phyloP scores from a whole-genome alignment of 2,329 filamentous ascomycete genomes.

The Cladophialophora psammophila region DNA sequence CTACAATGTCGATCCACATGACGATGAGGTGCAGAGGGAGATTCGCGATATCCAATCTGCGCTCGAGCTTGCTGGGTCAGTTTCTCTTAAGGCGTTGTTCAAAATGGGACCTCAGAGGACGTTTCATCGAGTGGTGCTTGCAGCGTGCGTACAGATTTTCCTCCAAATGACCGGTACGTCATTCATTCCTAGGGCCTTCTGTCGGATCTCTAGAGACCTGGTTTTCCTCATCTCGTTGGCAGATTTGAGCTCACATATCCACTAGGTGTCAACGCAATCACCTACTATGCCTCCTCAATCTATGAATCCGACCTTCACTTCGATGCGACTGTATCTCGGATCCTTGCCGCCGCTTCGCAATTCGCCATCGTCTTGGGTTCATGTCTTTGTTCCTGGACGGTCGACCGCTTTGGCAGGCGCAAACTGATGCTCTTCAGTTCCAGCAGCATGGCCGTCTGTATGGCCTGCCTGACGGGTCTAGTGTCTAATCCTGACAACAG shows the following conservation, averaged over 20 bases:
- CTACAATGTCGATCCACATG: slow-evolving; percentile 51
- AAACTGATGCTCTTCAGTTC: slow-evolving; percentile 77
- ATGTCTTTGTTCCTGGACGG: background rate
- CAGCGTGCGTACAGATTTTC: slow-evolving; percentile 65
- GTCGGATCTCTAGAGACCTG: too few relatives aligned
- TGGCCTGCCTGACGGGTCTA: slow-evolving; percentile 63
- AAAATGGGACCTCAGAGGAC: slow-evolving; percentile 64
- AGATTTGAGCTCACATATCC: background rate
- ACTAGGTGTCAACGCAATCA: slow-evolving; percentile 49
- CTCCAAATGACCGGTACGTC: slow-evolving; percentile 52
- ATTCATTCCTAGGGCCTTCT: too few relatives aligned
- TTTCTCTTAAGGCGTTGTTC: slow-evolving; percentile 63
- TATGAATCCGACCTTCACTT: slow-evolving; percentile 54
- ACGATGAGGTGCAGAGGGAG: slow-evolving; percentile 54
- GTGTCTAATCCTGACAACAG: slow-evolving; percentile 41
- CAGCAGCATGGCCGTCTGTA: slow-evolving; percentile 68
- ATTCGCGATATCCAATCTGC: slow-evolving; percentile 61
- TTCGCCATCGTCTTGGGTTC: slow-evolving; percentile 54
- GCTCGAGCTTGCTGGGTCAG: slow-evolving; percentile 56
- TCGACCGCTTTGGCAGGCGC: slow-evolving; percentile 64
- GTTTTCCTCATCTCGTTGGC: too few relatives aligned
- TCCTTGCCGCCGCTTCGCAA: slow-evolving; percentile 52
- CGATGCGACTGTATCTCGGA: slow-evolving; percentile 50
- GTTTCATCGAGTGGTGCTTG: slow-evolving; percentile 63
- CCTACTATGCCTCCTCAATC: slow-evolving; percentile 55